Evolutionary conservation across 345 rosid genomes (phyloP), one percentile per base, ranked within the genome.

Genomic region (Luvunga scandens): DNA sequence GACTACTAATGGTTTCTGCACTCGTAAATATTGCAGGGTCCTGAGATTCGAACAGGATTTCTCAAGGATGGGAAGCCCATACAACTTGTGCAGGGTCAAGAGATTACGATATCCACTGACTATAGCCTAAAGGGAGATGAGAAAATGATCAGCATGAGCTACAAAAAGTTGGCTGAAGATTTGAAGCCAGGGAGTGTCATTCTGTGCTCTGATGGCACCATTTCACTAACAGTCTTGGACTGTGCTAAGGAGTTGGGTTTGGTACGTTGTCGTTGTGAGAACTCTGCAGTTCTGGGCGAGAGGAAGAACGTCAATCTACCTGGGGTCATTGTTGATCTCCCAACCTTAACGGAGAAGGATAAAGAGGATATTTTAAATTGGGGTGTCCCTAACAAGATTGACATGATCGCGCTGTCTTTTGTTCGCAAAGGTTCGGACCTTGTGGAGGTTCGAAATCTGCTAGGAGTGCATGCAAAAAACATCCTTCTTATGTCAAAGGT

Each of bases 221-320:
- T 90, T 50, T 81, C 89, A 6, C 65, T 90, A 4, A 88, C 87
- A 4, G 93, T 87, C 59, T 57, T 90, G 83, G 79, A 86, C 0
- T 84, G 90, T 60, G 89, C 87, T 80, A 73, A 36, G 66, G n/a
- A 59, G 30, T 80, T 75, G 3, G 93, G 91, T 71, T 78, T 88
- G 68, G 91, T 90, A 13, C 79, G 60, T 38, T 88, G 89, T 71
- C 79, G 80, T 4, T 88, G 91, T 16, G 93, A 88, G 80, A 90
- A 88, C 73, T 85, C 91, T 18, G 91, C 93, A 0, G 66, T 75
- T 59, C 87, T 90, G 6, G 93, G 91, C 28, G 91, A 88, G 82
- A 86, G 90, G 72, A 90, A 90, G 81, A 90, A 90, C 63, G 91
- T 88, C 12, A 88, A 90, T 71, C 93, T 90, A 73, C 91, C 93